A percentile compares a stretch with the other conserved stretches of the same genome.
phyloP scores from a whole-genome alignment of 2,329 filamentous ascomycete species.

The Xylaria digitata region DNA sequence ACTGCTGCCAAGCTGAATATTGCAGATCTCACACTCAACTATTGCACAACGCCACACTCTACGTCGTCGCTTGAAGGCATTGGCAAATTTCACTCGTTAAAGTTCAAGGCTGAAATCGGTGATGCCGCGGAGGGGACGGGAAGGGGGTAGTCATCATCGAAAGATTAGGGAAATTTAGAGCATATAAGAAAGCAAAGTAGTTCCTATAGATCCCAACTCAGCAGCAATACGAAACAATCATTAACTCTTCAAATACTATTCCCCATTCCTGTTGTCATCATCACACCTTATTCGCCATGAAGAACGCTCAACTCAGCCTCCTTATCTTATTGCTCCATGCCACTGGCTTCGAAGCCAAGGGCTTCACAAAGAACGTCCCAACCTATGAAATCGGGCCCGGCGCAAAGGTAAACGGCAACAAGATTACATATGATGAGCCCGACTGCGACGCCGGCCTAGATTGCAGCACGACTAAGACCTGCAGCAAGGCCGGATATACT shows the following conservation, averaged over 20 bases:
- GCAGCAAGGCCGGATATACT: slow-evolving; percentile 22
- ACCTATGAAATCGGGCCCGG: slow-evolving; percentile 31
- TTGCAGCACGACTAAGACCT: slow-evolving; percentile 21
- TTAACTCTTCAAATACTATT: slow-evolving; percentile 1
- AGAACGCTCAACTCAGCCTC: slow-evolving; percentile 24
- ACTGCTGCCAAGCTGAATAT: slow-evolving; percentile 11
- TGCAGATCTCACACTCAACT: background rate
- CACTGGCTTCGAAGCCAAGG: slow-evolving; percentile 19
- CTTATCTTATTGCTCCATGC: slow-evolving; percentile 21
- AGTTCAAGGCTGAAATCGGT: slow-evolving; percentile 10
- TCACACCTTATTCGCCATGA: slow-evolving; percentile 22
- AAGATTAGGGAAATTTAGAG: background rate
- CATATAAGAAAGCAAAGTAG: slow-evolving; percentile 22
- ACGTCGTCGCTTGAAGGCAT: background rate
- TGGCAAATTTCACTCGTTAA: background rate
- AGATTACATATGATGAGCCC: slow-evolving; percentile 27
- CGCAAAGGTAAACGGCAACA: slow-evolving; percentile 23
- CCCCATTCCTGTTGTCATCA: background rate
- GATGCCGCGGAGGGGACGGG: background rate
- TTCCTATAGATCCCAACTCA: background rate
- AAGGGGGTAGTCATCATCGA: background rate
- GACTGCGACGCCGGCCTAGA: slow-evolving; percentile 25
- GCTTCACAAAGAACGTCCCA: slow-evolving; percentile 26
- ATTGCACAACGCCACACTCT: background rate
- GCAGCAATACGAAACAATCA: background rate